Conservation (phyloP, 108 stramenopile species). For the Skeletonema potamos region DNA sequence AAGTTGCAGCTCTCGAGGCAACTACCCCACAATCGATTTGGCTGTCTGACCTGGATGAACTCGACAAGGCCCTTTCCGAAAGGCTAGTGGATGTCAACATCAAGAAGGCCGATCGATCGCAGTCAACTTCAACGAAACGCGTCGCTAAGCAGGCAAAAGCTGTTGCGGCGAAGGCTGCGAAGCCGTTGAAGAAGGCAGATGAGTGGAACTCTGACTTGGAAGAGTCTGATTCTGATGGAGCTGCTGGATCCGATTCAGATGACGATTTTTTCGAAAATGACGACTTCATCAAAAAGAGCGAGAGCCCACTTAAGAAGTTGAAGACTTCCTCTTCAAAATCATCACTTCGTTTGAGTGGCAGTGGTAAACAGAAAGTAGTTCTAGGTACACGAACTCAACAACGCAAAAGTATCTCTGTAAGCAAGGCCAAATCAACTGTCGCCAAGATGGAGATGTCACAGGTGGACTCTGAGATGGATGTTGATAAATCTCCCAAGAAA, state of each 20-base stretch:
- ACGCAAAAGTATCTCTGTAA: constrained; percentile 3
- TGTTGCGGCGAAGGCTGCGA: constrained; percentile 27
- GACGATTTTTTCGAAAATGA: constrained; percentile 49
- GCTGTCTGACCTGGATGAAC: constrained; percentile 90
- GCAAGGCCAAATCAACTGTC: neutral
- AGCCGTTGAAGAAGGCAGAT: constrained; percentile 58
- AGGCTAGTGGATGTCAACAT: constrained; percentile 43
- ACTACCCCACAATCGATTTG: constrained; percentile 87
- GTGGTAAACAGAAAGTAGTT: neutral
- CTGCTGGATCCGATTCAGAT: constrained; percentile 15
- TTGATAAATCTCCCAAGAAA: constrained; percentile 14
- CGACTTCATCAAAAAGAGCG: neutral
- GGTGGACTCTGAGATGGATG: neutral
- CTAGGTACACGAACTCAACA: neutral
- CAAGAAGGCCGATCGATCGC: constrained; percentile 64
- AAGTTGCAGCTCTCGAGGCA: constrained; percentile 72
- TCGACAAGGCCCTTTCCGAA: constrained; percentile 88
- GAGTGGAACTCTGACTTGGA: constrained; percentile 42
- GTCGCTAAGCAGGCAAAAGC: constrained; percentile 30
- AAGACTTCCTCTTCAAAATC: constrained; percentile 8
- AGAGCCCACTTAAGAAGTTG: neutral
- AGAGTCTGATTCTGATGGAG: constrained; percentile 35
- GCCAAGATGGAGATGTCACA: constrained; percentile 13
- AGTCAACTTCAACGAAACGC: constrained; percentile 51
- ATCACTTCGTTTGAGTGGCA: neutral